phyloP scores from a whole-genome alignment of 371 early-diverging fungal genomes.

The Massospora cicadina region DNA sequence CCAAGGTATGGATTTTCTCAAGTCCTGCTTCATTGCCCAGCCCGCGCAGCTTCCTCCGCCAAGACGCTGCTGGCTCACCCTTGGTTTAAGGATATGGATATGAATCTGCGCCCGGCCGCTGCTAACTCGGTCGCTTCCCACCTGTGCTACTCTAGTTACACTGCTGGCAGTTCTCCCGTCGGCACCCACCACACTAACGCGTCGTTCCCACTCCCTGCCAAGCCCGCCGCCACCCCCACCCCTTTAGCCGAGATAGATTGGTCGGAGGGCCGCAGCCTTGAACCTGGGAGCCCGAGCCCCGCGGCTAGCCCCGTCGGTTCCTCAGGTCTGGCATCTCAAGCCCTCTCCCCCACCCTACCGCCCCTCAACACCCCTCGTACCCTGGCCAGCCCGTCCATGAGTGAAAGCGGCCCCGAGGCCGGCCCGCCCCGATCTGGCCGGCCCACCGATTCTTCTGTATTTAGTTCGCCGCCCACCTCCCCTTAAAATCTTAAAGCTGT shows the following conservation, averaged over 20 bases:
- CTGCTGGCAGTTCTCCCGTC: not conserved
- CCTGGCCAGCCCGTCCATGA: not conserved
- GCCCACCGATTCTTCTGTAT: not conserved
- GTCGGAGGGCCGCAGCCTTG: not conserved
- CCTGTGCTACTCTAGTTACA: not conserved
- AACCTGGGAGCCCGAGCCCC: not conserved
- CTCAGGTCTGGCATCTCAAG: not conserved
- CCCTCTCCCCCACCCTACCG: not conserved
- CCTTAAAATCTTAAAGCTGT: not conserved
- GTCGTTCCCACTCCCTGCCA: not conserved
- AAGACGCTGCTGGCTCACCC: constrained; percentile 48
- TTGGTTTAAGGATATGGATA: constrained; percentile 39
- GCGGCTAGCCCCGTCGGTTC: not conserved
- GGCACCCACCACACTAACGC: not conserved
- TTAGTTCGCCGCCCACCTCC: not conserved
- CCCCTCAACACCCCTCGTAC: not conserved
- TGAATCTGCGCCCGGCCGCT: constrained; percentile 2
- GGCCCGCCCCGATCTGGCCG: not conserved
- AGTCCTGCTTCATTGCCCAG: constrained; percentile 56
- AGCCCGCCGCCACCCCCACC: not conserved
- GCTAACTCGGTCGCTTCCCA: not conserved
- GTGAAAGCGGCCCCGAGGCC: not conserved
- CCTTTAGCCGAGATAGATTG: not conserved
- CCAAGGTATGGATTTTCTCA: constrained; percentile 54
- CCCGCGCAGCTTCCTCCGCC: constrained; percentile 57